Evolutionary conservation across 2,329 filamentous ascomycete species (phyloP), one percentile per base, ranked within the genome.

Genomic region (Curvularia eragrostidis): DNA sequence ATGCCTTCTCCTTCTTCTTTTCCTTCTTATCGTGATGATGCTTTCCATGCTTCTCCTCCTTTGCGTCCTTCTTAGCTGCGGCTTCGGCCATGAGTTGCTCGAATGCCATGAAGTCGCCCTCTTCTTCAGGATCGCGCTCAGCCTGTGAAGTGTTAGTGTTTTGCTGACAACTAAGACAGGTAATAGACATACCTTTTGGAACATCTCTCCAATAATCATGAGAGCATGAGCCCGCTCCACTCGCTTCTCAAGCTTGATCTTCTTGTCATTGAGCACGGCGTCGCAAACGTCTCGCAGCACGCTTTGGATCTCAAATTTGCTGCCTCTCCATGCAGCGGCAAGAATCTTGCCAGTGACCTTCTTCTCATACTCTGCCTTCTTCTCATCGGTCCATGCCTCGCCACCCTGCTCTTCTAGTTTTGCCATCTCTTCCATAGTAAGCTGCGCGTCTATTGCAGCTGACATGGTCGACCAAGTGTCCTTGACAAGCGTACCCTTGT

Each of bases 391-490:
- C 95, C 95, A 99, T 61, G 97, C 93, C 54, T 97, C 95, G 48
- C 95, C 95, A 52, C 94, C 95, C 72, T 89, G 89, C 82, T 97
- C 91, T 81, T 99, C 95, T 79, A 94, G 84, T 77, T 94, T 93
- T 53, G 93, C 93, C 95, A 99, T 98, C 78, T 97, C 94, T 81
- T 99, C 94, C 87, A 99, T 97, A 59, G 93, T 97, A 82, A 97
- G 90, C 81, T 99, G 95, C 24, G 95, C 95, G 74, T 97, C 93
- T 65, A 99, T 96, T 38, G 95, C 95, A 50, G 91, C 96, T 63
- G 89, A 93, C 74, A 99, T 97, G 28, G 95, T 99, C 74, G 91
- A 94, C 95, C 95, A 99, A 1, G 95, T 98, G 74, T 99, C 95
- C 83, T 98, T 98, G 70, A 96, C 93, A 61, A 98, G 85, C 2